Evolutionary conservation across 306 rosid genomes (phyloP).

Genomic region (Cucumis hystrix): DNA sequence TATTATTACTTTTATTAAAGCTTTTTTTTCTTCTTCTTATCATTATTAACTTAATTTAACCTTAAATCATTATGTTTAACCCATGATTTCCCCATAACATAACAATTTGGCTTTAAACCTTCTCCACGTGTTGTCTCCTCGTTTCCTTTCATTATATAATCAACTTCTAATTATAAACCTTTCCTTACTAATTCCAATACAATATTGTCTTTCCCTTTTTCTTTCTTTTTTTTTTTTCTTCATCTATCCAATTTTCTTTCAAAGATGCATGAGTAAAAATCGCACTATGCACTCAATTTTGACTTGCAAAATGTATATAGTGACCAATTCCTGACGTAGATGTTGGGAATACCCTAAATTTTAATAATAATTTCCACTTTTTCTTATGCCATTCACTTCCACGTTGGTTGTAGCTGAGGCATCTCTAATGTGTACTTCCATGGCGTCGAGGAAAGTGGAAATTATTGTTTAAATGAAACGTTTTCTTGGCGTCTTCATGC

Average conservation of each 20-base stretch:
- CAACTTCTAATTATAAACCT: background rate
- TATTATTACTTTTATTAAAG: background rate
- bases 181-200: background rate
- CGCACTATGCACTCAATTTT: no score
- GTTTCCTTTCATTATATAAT: background rate
- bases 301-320: background rate
- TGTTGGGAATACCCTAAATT: no score
- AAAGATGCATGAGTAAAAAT: no score
- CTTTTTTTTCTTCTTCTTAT: background rate
- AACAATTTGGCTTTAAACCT: background rate
- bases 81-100: background rate
- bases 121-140: background rate
- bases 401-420: no score
- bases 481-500: no score
- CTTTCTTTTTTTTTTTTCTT: background rate
- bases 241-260: background rate
- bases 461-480: no score
- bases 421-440: no score
- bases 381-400: no score
- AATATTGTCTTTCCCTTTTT: background rate
- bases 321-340: no score
- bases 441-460: no score
- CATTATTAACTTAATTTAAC: background rate
- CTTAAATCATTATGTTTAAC: background rate
- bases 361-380: no score